Conservation (phyloP, 2,329 filamentous ascomycete genomes). For the Acrocalymma vagum region DNA sequence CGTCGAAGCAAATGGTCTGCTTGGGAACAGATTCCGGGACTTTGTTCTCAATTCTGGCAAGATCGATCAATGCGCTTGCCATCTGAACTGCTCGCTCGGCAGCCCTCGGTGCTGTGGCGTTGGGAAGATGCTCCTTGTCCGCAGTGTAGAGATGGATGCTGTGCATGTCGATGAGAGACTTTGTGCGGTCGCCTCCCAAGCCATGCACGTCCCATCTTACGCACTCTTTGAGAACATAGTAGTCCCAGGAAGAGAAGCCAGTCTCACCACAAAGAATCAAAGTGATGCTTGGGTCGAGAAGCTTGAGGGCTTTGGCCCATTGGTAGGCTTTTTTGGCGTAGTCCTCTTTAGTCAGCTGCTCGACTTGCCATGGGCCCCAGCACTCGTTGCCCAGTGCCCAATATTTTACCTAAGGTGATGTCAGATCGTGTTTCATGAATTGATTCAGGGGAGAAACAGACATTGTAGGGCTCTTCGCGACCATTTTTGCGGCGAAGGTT, state of each 20-base stretch:
- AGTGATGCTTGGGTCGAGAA: slow-evolving; percentile 73
- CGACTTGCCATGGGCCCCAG: slow-evolving; percentile 74
- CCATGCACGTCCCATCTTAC: slow-evolving; percentile 61
- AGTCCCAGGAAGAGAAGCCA: slow-evolving; percentile 75
- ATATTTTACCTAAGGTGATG: slow-evolving; percentile 68
- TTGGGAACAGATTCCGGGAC: slow-evolving; percentile 67
- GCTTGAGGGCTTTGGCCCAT: slow-evolving; percentile 76
- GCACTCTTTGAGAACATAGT: slow-evolving; percentile 75
- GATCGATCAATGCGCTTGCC: slow-evolving; percentile 72
- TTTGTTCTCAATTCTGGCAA: slow-evolving; percentile 74
- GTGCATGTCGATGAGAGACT: slow-evolving; percentile 76
- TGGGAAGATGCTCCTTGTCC: slow-evolving; percentile 52
- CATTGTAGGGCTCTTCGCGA: slow-evolving; percentile 77
- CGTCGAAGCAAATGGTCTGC: slow-evolving; percentile 81
- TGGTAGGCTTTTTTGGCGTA: slow-evolving; percentile 74
- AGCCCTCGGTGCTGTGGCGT: slow-evolving; percentile 66
- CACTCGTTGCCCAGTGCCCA: slow-evolving; percentile 84
- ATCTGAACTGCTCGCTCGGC: slow-evolving; percentile 80
- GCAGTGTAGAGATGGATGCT: slow-evolving; percentile 82
- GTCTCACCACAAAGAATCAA: slow-evolving; percentile 80
- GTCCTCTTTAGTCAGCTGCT: slow-evolving; percentile 73
- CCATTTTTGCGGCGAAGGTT: slow-evolving; percentile 81
- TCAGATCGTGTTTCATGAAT: slow-evolving; percentile 6
- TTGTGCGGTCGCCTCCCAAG: slow-evolving; percentile 57
- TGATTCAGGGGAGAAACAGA: slow-evolving; percentile 26